Evolutionary conservation across 768 basidiomycete species (phyloP).

Genomic region (Cyclocybe cylindracea): DNA sequence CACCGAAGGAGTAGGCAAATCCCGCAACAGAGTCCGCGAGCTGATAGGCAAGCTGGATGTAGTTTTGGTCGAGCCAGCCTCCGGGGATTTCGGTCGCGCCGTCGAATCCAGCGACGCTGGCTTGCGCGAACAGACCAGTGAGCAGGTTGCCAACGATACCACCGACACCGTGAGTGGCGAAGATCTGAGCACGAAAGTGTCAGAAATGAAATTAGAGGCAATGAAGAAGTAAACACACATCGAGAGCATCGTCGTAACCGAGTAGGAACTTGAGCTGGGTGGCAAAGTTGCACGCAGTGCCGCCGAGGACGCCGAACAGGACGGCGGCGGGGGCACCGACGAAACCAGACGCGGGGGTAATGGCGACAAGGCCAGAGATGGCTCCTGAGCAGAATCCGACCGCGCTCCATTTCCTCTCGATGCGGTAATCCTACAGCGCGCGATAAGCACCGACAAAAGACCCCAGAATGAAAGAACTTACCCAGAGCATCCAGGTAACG

Average conservation of each 20-base stretch:
- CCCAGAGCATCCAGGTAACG: slow-evolving; percentile 91
- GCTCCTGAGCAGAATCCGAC: slow-evolving; percentile 97
- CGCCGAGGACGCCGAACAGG: slow-evolving; percentile 82
- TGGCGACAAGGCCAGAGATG: slow-evolving; percentile 87
- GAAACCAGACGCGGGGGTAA: slow-evolving; percentile 82
- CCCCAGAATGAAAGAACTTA: slow-evolving; percentile 23
- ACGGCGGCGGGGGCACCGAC: slow-evolving; percentile 85
- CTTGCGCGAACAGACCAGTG: slow-evolving; percentile 87
- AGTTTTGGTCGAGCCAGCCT: slow-evolving; percentile 88
- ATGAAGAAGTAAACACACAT: slow-evolving; percentile 46
- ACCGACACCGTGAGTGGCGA: slow-evolving; percentile 81
- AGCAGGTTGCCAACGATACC: slow-evolving; percentile 81
- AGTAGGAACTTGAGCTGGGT: slow-evolving; percentile 89
- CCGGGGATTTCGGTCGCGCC: slow-evolving; percentile 66
- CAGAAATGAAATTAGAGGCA: neutral
- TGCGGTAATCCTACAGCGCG: slow-evolving; percentile 74
- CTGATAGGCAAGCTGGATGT: slow-evolving; percentile 83
- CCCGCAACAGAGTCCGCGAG: slow-evolving; percentile 73
- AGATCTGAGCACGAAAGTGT: slow-evolving; percentile 57
- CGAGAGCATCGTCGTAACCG: slow-evolving; percentile 78
- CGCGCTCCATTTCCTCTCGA: slow-evolving; percentile 91
- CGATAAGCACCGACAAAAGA: neutral
- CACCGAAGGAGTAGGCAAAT: slow-evolving; percentile 68
- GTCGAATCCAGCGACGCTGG: slow-evolving; percentile 78
- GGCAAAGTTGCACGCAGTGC: slow-evolving; percentile 90